A percentile compares a stretch with the other conserved stretches of the same genome.
Conservation (phyloP, 257 asterid genomes). For the Haberlea rhodopensis region DNA sequence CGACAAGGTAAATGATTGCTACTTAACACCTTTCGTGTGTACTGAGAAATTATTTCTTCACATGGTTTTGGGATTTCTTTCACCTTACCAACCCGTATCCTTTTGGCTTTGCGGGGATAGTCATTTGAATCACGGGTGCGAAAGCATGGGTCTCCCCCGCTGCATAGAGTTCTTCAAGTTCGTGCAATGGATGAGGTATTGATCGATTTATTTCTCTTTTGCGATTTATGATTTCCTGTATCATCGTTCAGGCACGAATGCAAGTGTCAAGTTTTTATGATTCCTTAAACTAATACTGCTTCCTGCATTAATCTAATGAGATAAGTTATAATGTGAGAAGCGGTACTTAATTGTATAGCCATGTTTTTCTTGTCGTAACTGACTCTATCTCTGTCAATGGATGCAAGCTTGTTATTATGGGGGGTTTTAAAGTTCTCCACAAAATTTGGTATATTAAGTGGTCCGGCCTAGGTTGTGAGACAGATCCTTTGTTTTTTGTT, state of each 20-base stretch:
- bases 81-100: not conserved
- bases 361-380: too few relatives aligned
- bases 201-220: not conserved
- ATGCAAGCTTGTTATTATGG: too few relatives aligned
- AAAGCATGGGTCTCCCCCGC: constrained; percentile 36
- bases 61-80: constrained; percentile 16
- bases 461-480: too few relatives aligned
- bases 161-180: constrained; percentile 36
- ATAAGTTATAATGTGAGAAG: too few relatives aligned
- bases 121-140: constrained; percentile 38
- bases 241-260: not conserved
- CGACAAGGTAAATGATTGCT: constrained; percentile 42
- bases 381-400: too few relatives aligned
- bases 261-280: not conserved
- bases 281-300: too few relatives aligned
- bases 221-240: not conserved
- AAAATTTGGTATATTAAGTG: too few relatives aligned
- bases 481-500: too few relatives aligned
- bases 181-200: constrained; percentile 63
- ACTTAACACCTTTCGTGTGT: not conserved
- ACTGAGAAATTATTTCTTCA: constrained; percentile 10
- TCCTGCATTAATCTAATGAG: too few relatives aligned
- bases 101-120: constrained; percentile 29
- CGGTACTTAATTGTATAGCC: too few relatives aligned
- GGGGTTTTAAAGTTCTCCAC: too few relatives aligned